Conservation (phyloP, 208 protist species). For the Tritrichomonas musculus region DNA sequence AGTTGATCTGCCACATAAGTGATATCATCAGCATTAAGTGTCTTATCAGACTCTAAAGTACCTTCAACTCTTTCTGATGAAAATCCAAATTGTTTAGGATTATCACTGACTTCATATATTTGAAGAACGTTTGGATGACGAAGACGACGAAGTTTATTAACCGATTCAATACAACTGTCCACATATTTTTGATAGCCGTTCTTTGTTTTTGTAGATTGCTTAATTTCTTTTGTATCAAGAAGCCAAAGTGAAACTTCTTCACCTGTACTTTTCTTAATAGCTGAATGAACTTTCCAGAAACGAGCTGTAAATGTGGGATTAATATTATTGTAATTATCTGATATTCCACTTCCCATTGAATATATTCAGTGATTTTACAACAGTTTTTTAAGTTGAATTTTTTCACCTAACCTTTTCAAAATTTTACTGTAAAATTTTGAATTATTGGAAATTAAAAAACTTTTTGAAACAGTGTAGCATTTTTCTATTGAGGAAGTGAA, state of each 20-base stretch:
- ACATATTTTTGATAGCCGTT: neutral
- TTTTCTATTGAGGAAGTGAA: too few relatives aligned
- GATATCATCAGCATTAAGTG: neutral
- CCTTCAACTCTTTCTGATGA: neutral
- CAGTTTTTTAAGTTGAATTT: too few relatives aligned
- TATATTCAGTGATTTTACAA: too few relatives aligned
- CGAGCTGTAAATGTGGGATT: neutral
- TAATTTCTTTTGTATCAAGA: neutral
- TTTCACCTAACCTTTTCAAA: too few relatives aligned
- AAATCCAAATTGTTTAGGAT: neutral
- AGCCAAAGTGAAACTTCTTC: neutral
- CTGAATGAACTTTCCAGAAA: slow-evolving; percentile 8
- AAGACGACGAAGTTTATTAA: neutral
- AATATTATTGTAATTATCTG: neutral
- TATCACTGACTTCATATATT: neutral
- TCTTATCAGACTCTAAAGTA: neutral
- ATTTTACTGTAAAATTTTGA: too few relatives aligned
- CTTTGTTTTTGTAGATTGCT: neutral
- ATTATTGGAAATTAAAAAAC: too few relatives aligned
- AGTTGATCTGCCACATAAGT: neutral
- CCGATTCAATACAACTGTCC: neutral
- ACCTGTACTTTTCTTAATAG: neutral
- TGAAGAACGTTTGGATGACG: neutral
- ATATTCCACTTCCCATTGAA: slow-evolving; percentile 4
- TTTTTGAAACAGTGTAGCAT: too few relatives aligned